Evolutionary conservation across 2,329 filamentous ascomycete genomes (phyloP).

Genomic region (Colletotrichum siamense): DNA sequence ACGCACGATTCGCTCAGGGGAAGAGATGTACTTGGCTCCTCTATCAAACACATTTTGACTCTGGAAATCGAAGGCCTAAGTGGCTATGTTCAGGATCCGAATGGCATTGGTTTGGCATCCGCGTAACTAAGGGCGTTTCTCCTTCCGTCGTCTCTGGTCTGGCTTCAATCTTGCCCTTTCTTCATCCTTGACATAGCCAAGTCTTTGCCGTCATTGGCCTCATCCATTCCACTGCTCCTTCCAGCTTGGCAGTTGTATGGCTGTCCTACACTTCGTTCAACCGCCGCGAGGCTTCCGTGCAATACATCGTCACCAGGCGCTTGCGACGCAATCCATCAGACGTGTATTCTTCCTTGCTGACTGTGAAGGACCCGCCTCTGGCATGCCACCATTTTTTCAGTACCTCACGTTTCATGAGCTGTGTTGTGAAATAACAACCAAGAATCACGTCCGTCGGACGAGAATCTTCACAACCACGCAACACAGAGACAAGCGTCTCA

Average conservation of each 20-base stretch:
- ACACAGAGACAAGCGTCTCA: rapidly evolving
- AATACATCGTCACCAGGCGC: rapidly evolving
- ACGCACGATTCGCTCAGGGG: no score
- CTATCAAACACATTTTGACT: no score
- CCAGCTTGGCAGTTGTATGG: neutral
- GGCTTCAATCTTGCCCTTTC: neutral
- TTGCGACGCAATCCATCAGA: neutral
- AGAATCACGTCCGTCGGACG: neutral
- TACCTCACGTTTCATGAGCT: neutral
- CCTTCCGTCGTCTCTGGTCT: no score
- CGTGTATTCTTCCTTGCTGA: rapidly evolving
- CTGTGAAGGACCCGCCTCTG: neutral
- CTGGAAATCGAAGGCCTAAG: no score
- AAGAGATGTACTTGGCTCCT: no score
- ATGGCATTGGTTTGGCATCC: no score
- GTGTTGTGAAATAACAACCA: neutral
- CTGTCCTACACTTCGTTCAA: rapidly evolving
- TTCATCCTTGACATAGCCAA: neutral
- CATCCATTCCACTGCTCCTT: neutral
- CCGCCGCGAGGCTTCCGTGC: neutral
- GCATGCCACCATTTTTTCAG: neutral
- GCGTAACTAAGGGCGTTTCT: no score
- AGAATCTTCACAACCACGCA: rapidly evolving
- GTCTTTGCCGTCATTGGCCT: neutral
- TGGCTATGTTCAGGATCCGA: no score